Evolutionary conservation across 2,329 filamentous ascomycete genomes (phyloP).

Genomic region (Talaromyces sp.): DNA sequence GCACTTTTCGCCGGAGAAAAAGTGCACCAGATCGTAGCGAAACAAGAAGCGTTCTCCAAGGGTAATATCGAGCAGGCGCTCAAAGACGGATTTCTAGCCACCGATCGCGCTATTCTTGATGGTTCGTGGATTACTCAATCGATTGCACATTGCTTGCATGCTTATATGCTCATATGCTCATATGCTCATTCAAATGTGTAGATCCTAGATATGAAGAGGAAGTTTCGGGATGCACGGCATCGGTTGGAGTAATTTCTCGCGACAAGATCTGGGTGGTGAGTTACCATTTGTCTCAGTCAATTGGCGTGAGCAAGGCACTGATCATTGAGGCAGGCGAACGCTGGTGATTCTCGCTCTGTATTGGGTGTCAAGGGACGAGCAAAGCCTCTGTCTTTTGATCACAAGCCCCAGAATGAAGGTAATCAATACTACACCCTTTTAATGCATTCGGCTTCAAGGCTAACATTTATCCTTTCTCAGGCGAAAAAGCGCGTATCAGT

Average conservation of each 20-base stretch:
- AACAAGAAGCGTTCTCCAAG: conserved; percentile 88
- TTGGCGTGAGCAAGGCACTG: background rate
- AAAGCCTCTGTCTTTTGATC: conserved; percentile 97
- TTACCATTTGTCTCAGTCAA: conserved; percentile 29
- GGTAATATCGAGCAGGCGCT: conserved; percentile 92
- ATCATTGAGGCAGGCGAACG: conserved; percentile 69
- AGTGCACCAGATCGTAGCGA: conserved; percentile 88
- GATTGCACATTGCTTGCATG: conserved; percentile 3
- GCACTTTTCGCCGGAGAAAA: conserved; percentile 88
- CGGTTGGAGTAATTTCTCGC: conserved; percentile 80
- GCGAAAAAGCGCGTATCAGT: conserved; percentile 92
- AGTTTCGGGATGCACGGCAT: conserved; percentile 95
- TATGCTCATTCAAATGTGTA: conserved; percentile 42
- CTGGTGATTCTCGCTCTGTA: conserved; percentile 92
- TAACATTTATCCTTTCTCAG: conserved; percentile 45
- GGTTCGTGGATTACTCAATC: conserved; percentile 56
- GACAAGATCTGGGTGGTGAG: conserved; percentile 94
- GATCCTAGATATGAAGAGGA: conserved; percentile 97
- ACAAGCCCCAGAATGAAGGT: conserved; percentile 99
- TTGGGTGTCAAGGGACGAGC: conserved; percentile 94
- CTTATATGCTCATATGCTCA: conserved; percentile 27
- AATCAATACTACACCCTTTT: conserved; percentile 7
- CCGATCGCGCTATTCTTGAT: conserved; percentile 90
- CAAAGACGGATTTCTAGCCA: conserved; percentile 95
- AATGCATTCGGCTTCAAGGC: background rate